Conservation (phyloP, 441 rosid species). For the Metrosideros polymorpha region DNA sequence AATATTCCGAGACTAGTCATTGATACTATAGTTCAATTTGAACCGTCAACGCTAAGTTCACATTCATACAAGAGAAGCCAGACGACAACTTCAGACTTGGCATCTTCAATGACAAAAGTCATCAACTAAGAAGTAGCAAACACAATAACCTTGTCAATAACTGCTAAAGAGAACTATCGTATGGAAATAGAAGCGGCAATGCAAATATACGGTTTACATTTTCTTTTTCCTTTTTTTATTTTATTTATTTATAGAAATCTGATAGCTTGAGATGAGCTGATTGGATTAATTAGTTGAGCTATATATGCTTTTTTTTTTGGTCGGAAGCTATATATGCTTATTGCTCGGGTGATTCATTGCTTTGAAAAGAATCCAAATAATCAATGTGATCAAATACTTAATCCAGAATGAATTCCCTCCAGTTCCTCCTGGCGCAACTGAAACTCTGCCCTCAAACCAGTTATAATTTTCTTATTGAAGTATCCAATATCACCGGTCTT, state of each 20-base stretch:
- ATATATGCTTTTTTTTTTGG: not conserved
- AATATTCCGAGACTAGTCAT: not conserved
- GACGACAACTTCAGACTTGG: not conserved
- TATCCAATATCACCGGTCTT: not conserved
- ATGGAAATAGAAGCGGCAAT: not conserved
- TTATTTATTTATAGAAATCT: too few species aligned
- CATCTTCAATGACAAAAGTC: not conserved
- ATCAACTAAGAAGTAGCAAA: not conserved
- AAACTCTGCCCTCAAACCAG: not conserved
- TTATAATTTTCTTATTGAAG: not conserved
- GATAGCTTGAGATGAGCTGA: not conserved
- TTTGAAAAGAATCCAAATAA: not conserved
- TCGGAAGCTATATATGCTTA: not conserved
- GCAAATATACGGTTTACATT: not conserved
- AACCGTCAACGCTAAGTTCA: not conserved
- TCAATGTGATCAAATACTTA: not conserved
- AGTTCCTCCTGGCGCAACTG: not conserved
- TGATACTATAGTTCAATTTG: not conserved
- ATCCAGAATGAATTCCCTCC: not conserved
- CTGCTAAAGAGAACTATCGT: not conserved
- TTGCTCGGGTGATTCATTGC: not conserved
- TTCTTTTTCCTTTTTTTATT: not conserved
- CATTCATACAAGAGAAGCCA: not conserved
- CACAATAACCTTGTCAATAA: not conserved
- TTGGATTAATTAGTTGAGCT: not conserved